Evolutionary conservation across 2,329 filamentous ascomycete species (phyloP).

Genomic region (Stemphylium vesicarium): DNA sequence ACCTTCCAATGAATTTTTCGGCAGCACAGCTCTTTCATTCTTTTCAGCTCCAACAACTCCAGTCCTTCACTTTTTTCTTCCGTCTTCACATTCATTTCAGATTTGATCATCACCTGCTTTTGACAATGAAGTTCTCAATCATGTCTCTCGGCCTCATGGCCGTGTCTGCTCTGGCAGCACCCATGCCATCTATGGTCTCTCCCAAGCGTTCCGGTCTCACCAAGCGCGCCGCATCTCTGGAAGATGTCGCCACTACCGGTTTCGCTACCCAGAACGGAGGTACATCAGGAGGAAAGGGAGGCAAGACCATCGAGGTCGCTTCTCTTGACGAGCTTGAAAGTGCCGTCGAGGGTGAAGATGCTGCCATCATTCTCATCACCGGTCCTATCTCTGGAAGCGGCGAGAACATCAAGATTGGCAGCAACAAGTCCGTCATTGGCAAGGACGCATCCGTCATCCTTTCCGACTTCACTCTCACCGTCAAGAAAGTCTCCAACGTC

Average conservation of each 20-base stretch:
- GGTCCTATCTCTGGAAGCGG: constrained; percentile 52
- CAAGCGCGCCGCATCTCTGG: constrained; percentile 38
- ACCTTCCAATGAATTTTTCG: constrained; percentile 8
- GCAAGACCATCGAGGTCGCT: constrained; percentile 45
- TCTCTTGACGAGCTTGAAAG: constrained; percentile 50
- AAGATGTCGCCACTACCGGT: constrained; percentile 38
- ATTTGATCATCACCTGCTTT: constrained; percentile 12
- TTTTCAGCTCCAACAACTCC: constrained; percentile 14
- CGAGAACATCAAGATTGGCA: constrained; percentile 53
- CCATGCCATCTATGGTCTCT: constrained; percentile 31
- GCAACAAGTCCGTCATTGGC: constrained; percentile 61
- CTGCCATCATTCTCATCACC: constrained; percentile 56
- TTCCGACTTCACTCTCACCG: constrained; percentile 55
- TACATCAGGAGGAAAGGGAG: constrained; percentile 50
- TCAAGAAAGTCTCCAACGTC: constrained; percentile 60
- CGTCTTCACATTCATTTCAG: constrained; percentile 16
- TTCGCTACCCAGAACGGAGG: constrained; percentile 46
- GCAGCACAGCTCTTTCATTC: constrained; percentile 27
- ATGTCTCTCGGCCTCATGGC: constrained; percentile 39
- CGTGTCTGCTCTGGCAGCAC: constrained; percentile 43
- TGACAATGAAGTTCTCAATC: constrained; percentile 41
- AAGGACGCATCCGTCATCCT: constrained; percentile 55
- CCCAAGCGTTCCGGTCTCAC: constrained; percentile 26
- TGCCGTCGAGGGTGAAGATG: constrained; percentile 53
- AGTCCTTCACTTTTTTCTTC: constrained; percentile 21